Evolutionary conservation across 441 rosid genomes (phyloP).

Genomic region (Croton laevigatus): DNA sequence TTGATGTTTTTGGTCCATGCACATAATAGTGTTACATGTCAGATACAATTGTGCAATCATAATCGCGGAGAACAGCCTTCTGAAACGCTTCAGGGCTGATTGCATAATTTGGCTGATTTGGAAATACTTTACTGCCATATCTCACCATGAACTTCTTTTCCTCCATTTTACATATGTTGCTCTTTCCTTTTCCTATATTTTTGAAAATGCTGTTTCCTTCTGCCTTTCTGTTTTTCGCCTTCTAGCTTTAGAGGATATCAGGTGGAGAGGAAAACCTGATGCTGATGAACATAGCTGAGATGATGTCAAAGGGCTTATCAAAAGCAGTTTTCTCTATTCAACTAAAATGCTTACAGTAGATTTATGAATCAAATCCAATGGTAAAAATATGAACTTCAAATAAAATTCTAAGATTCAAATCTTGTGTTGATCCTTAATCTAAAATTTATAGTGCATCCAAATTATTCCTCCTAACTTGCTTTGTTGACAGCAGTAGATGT

Average conservation of each 20-base stretch:
- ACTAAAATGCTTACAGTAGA: background rate
- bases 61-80: background rate
- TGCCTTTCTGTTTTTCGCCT: too few relatives aligned
- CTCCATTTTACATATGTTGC: too few relatives aligned
- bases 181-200: too few relatives aligned
- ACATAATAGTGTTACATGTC: background rate
- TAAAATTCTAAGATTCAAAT: background rate
- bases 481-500: background rate
- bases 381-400: background rate
- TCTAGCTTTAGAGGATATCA: too few relatives aligned
- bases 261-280: background rate
- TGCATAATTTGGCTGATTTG: too few relatives aligned
- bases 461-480: background rate
- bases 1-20: background rate
- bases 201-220: too few relatives aligned
- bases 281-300: too few relatives aligned
- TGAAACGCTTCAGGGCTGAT: background rate
- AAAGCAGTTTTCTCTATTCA: background rate
- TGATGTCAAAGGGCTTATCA: background rate
- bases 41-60: background rate
- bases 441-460: background rate
- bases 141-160: too few relatives aligned
- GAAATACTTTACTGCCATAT: too few relatives aligned
- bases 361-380: background rate
- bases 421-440: background rate